Evolutionary conservation across 2,329 filamentous ascomycete species (phyloP).

Genomic region (Penicillium sp.): DNA sequence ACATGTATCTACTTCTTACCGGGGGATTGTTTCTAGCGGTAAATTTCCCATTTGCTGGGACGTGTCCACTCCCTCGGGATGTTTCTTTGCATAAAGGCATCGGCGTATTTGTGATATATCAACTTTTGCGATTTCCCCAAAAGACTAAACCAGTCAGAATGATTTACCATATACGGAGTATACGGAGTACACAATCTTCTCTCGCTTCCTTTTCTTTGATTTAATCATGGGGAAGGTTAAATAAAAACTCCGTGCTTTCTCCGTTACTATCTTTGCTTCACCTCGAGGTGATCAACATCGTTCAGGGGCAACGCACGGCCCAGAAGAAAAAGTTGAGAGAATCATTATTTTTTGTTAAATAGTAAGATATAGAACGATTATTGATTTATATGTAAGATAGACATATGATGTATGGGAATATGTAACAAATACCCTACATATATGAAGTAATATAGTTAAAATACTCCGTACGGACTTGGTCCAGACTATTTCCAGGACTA

Average conservation of each 20-base stretch:
- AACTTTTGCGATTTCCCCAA: slow-evolving; percentile 2
- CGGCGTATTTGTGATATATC: slow-evolving; percentile 7
- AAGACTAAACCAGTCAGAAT: slow-evolving; percentile 2
- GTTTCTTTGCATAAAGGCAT: slow-evolving; percentile 6
- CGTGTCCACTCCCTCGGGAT: not conserved
- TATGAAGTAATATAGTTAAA: not conserved
- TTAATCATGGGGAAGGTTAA: not conserved
- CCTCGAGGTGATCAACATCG: slow-evolving; percentile 6
- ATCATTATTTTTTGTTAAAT: not conserved
- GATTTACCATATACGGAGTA: slow-evolving; percentile 1
- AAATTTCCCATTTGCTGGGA: not conserved
- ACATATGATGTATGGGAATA: not conserved
- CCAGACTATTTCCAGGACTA: not conserved
- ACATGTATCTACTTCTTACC: not conserved
- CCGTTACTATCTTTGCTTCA: not conserved
- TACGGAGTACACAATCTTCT: not conserved
- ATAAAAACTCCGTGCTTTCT: not conserved
- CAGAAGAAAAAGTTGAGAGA: not conserved
- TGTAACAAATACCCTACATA: not conserved
- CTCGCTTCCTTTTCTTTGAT: not conserved
- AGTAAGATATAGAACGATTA: not conserved
- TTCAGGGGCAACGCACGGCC: slow-evolving; percentile 11
- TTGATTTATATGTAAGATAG: slow-evolving; percentile 2
- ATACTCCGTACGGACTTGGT: not conserved
- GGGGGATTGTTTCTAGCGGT: not conserved